Base-by-base conservation (phyloP, 495 filamentous ascomycete genomes). In the Xylaria telfairii region DNA sequence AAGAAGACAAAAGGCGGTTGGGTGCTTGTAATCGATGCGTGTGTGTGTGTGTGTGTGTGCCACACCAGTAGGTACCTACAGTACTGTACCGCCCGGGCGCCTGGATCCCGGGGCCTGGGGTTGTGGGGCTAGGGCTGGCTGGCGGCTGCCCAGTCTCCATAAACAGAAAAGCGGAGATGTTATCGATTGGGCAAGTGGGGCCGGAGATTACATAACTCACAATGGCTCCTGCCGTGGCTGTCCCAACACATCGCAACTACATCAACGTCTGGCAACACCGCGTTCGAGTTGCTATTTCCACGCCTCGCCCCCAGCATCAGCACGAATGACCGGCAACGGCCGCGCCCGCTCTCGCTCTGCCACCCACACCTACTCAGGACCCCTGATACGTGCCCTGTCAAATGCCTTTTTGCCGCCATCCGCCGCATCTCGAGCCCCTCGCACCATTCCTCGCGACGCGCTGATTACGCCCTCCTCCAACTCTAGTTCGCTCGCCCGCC, bases 391-490 rank as follows among this genome's bases (percentile, higher is more conserved):
- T 44, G 63, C 62, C 68, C 65, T 70, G 68, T 77, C 78, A 78
- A 77, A 80, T 80, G 78, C 76, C 74, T 75, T 69, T 75, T 77
- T 75, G 72, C 67, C 74, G 57, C 65, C 70, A 46, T 65, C 69
- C 61, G 41, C 76, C 74, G 42, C 72, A 73, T 68, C 72, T 71
- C 68, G 73, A 74, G 64, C 46, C 73, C 78, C 74, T 73, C 76
- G 76, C 76, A 73, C 70, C 75, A 73, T 67, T 72, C 64, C 72
- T 76, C 75, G 76, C 76, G 74, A 78, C 77, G 77, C 77, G 77
- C 74, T 79, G 75, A 78, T 77, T 76, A 73, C 61, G 62, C 24
- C 54, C 41, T 56, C 1, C 26, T 37, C 57, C 15, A 61, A 21
- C 68, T 61, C 63, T 65, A 32, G 56, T 73, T 63, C 78, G 71